A percentile compares a stretch with the other conserved stretches of the same genome.
Conservation (phyloP, 2,329 filamentous ascomycete genomes). For the Clonostachys sp. region DNA sequence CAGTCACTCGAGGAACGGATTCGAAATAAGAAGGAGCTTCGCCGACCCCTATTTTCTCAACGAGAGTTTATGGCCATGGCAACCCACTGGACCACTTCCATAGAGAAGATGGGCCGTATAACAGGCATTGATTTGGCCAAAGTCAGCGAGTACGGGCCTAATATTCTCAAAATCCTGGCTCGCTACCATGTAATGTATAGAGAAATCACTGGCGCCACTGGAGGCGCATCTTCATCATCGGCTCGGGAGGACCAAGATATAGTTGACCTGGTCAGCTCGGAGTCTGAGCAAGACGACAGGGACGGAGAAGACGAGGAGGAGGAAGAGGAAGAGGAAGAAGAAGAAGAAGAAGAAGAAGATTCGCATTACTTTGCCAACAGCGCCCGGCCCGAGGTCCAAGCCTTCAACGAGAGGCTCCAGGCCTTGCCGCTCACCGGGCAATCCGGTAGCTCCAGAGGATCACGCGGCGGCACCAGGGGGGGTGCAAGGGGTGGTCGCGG, state of each 20-base stretch:
- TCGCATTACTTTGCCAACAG: constrained; percentile 40
- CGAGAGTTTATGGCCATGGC: constrained; percentile 69
- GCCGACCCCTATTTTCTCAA: constrained; percentile 62
- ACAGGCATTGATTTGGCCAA: constrained; percentile 58
- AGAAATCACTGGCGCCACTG: constrained; percentile 38
- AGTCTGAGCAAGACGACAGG: constrained; percentile 28
- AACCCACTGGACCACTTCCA: constrained; percentile 58
- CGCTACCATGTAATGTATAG: constrained; percentile 39
- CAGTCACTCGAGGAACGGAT: constrained; percentile 56
- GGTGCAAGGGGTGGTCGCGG: neutral
- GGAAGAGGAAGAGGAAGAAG: constrained; percentile 10
- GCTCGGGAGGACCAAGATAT: constrained; percentile 26
- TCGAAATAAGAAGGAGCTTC: constrained; percentile 52
- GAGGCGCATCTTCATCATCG: constrained; percentile 3
- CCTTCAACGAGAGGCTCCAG: constrained; percentile 24
- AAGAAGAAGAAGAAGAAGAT: constrained; percentile 29
- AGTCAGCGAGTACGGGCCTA: constrained; percentile 55
- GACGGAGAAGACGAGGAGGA: constrained; percentile 24
- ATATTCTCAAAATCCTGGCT: constrained; percentile 55
- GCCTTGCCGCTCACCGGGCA: constrained; percentile 5
- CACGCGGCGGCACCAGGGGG: neutral
- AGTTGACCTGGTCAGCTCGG: constrained; percentile 51
- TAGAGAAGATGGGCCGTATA: constrained; percentile 60
- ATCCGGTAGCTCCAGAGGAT: neutral
- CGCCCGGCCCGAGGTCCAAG: constrained; percentile 20